Conservation (phyloP, 192 early-diverging fungal species). For the Irineochytrium annulatum region DNA sequence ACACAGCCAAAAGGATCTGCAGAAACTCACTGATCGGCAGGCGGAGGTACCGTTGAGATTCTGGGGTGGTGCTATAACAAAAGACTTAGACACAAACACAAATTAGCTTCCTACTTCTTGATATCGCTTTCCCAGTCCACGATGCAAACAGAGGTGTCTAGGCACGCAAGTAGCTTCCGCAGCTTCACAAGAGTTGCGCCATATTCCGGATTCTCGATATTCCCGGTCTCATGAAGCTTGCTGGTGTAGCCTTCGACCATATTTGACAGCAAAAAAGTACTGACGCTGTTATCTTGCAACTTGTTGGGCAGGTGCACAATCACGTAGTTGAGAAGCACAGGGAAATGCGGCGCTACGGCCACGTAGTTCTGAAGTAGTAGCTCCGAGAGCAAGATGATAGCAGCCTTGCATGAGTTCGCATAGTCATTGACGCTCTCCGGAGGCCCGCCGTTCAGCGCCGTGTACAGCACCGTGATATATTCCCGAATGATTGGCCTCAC, state of each 20-base stretch:
- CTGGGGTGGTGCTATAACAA: not conserved
- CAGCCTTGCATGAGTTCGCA: slow-evolving; percentile 11
- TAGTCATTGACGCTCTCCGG: slow-evolving; percentile 34
- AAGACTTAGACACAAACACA: not conserved
- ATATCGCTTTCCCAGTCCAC: slow-evolving; percentile 27
- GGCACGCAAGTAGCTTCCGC: slow-evolving; percentile 25
- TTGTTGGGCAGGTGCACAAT: slow-evolving; percentile 30
- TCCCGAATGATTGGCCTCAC: slow-evolving; percentile 26
- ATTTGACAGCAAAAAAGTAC: slow-evolving; percentile 21
- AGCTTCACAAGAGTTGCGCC: slow-evolving; percentile 7
- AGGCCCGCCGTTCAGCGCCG: slow-evolving; percentile 24
- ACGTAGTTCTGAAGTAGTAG: slow-evolving; percentile 37
- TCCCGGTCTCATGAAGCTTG: slow-evolving; percentile 8
- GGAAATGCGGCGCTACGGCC: slow-evolving; percentile 29
- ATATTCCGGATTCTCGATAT: slow-evolving; percentile 9
- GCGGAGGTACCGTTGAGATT: not conserved
- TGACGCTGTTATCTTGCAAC: slow-evolving; percentile 23
- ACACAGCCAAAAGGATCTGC: slow-evolving; percentile 30
- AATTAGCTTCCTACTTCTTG: not conserved
- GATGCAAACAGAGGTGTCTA: slow-evolving; percentile 16
- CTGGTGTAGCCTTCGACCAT: slow-evolving; percentile 37
- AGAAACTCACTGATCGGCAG: slow-evolving; percentile 33
- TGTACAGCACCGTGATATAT: slow-evolving; percentile 34
- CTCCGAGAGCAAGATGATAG: slow-evolving; percentile 32
- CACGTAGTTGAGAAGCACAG: slow-evolving; percentile 41